phyloP scores from a whole-genome alignment of 2,329 filamentous ascomycete genomes.

The Alternaria sp. region DNA sequence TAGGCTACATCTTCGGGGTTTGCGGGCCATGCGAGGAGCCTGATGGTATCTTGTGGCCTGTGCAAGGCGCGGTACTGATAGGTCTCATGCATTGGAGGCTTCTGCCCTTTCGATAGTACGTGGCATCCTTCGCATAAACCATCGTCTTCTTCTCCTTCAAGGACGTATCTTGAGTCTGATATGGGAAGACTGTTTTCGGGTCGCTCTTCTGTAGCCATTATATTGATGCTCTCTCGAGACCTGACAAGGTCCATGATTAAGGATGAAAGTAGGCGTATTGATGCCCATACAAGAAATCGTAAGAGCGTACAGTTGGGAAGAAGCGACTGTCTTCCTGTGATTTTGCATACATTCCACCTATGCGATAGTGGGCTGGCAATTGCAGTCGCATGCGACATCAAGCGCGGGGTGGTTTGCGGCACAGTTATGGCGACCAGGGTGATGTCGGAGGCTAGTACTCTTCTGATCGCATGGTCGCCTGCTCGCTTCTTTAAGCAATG shows the following conservation, averaged over 20 bases:
- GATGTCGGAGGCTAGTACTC: neutral
- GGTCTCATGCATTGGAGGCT: neutral
- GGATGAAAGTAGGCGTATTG: neutral
- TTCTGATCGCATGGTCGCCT: accelerated
- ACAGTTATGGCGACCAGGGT: neutral
- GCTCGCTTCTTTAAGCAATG: neutral
- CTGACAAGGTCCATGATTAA: neutral
- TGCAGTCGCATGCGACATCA: neutral
- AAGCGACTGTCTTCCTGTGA: neutral
- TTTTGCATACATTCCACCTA: neutral
- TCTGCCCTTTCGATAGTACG: neutral
- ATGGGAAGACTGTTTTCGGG: neutral
- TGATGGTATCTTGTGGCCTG: neutral
- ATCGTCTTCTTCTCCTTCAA: neutral
- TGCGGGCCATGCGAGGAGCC: neutral
- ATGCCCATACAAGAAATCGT: neutral
- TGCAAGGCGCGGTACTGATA: neutral
- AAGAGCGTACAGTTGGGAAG: neutral
- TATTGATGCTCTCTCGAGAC: neutral
- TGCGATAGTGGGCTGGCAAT: neutral
- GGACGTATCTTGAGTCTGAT: accelerated
- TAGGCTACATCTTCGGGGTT: neutral
- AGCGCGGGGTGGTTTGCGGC: neutral
- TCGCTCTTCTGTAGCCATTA: neutral
- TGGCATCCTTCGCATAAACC: neutral